phyloP scores from a whole-genome alignment of 2,329 filamentous ascomycete genomes.

The Penicillium palitans region DNA sequence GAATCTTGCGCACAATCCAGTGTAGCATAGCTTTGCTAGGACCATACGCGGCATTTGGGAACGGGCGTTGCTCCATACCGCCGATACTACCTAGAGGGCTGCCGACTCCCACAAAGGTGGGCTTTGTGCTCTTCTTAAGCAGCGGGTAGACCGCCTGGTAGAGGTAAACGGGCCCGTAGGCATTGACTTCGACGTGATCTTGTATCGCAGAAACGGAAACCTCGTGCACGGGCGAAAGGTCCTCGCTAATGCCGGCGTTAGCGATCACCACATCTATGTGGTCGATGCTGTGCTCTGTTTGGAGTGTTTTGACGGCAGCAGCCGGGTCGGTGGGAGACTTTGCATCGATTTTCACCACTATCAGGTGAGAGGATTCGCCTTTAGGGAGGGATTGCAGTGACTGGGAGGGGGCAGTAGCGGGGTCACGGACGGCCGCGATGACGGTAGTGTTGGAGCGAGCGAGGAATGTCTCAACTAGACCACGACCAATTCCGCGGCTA shows the following conservation, averaged over 20 bases:
- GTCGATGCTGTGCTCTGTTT: slow-evolving; percentile 35
- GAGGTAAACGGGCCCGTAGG: slow-evolving; percentile 29
- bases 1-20: background rate
- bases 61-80: slow-evolving; percentile 2
- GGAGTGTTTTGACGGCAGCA: slow-evolving; percentile 35
- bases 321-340: slow-evolving; percentile 35
- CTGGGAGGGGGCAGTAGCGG: background rate
- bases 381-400: slow-evolving; percentile 32
- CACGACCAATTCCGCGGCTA: slow-evolving; percentile 10
- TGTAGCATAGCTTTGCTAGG: background rate
- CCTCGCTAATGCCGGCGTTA: slow-evolving; percentile 49
- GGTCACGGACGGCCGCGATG: slow-evolving; percentile 3
- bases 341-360: slow-evolving; percentile 49
- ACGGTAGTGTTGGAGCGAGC: slow-evolving; percentile 2
- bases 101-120: slow-evolving; percentile 3
- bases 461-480: slow-evolving; percentile 1
- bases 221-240: slow-evolving; percentile 18
- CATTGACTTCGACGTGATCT: slow-evolving; percentile 37
- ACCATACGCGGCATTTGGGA: slow-evolving; percentile 16
- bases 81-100: slow-evolving; percentile 3
- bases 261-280: slow-evolving; percentile 54
- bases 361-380: slow-evolving; percentile 38
- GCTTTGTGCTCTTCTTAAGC: slow-evolving; percentile 2
- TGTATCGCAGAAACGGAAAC: slow-evolving; percentile 21
- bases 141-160: slow-evolving; percentile 5